Evolutionary conservation across 129 eudicot genomes (phyloP).

Genomic region (Oenanthe sinensis): DNA sequence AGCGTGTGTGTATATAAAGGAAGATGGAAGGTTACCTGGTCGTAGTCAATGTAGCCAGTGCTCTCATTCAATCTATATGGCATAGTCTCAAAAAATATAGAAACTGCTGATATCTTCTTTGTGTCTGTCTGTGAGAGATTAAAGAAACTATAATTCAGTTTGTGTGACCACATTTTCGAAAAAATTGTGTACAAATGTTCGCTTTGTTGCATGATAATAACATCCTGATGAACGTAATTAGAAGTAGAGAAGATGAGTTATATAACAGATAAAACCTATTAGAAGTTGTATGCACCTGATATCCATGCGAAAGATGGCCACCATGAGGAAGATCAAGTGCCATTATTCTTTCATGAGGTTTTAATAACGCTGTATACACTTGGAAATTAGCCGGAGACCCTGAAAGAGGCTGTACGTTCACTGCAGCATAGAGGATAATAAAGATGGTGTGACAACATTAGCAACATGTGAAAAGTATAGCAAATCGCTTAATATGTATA

Average conservation of each 20-base stretch:
- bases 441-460: neutral
- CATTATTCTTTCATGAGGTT: conserved; percentile 99
- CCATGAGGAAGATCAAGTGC: conserved; percentile 99
- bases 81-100: conserved; percentile 98
- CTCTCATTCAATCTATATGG: conserved; percentile 95
- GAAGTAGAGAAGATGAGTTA: neutral
- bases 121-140: conserved; percentile 71
- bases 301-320: conserved; percentile 97
- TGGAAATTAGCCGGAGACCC: conserved; percentile 94
- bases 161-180: neutral
- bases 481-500: neutral
- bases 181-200: no score
- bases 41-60: conserved; percentile 92
- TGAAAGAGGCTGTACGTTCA: conserved; percentile 95
- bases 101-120: conserved; percentile 93
- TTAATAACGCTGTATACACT: conserved; percentile 84
- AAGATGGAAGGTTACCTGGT: conserved; percentile 52
- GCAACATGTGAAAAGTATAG: neutral
- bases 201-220: neutral
- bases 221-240: neutral
- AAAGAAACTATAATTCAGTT: conserved; percentile 4
- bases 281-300: conserved; percentile 53
- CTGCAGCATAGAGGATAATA: conserved; percentile 33
- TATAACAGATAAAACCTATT: neutral
- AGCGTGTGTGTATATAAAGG: neutral